Conservation (phyloP, 148 eudicot species). For the Cornus florida region DNA sequence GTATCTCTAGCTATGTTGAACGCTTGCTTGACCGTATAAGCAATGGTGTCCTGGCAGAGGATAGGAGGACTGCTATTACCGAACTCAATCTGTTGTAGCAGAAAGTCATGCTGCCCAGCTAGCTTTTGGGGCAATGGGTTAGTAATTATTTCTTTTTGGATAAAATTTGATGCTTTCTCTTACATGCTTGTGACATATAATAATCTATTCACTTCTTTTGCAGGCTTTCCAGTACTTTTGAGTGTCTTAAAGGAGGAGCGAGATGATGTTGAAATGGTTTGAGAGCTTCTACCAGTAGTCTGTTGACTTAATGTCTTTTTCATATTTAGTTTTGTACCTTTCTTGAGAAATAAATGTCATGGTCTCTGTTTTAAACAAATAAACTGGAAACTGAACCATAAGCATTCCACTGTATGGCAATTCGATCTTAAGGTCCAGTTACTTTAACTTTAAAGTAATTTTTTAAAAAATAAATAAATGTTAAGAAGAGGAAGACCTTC, state of each 20-base stretch:
- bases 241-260: constrained; percentile 90
- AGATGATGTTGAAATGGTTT: constrained; percentile 95
- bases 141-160: constrained; percentile 24
- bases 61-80: constrained; percentile 78
- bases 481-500: background rate
- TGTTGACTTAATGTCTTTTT: background rate
- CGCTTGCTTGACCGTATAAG: constrained; percentile 94
- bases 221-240: constrained; percentile 87
- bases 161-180: background rate
- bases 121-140: constrained; percentile 99
- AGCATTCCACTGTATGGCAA: background rate
- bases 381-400: background rate
- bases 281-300: constrained; percentile 16
- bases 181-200: background rate
- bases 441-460: background rate
- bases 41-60: constrained; percentile 86
- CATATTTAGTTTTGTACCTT: constrained; percentile 1
- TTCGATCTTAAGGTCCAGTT: background rate
- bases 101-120: constrained; percentile 90
- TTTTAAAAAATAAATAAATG: background rate
- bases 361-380: background rate
- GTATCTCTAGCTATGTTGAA: constrained; percentile 72
- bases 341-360: background rate
- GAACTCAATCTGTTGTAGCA: constrained; percentile 96
- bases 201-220: constrained; percentile 17